Evolutionary conservation across 2,329 filamentous ascomycete species (phyloP).

Genomic region (Trichoderma aggressivum): DNA sequence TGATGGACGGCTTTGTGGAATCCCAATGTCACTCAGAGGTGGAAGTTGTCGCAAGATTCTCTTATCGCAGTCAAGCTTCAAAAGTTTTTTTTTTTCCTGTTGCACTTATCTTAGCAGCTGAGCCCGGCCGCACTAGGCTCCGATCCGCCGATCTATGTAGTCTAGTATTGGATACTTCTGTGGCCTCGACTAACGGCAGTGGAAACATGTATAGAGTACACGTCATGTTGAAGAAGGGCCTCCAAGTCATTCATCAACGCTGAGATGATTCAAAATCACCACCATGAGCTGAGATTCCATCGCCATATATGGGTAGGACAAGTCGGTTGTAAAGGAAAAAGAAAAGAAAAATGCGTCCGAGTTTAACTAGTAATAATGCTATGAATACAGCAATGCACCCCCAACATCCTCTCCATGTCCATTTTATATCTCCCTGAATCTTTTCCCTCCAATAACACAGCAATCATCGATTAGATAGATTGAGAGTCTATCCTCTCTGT

Average conservation of each 20-base stretch:
- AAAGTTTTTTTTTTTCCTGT: conserved; percentile 9
- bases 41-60: neutral
- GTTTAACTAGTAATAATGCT: conserved; percentile 11
- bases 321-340: neutral
- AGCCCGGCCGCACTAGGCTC: conserved; percentile 8
- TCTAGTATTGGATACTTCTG: neutral
- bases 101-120: neutral
- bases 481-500: neutral
- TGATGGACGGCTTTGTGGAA: neutral
- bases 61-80: conserved; percentile 8
- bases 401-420: conserved; percentile 7
- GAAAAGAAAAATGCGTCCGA: neutral
- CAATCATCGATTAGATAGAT: conserved; percentile 8
- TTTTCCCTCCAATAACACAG: neutral
- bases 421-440: conserved; percentile 7
- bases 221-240: neutral
- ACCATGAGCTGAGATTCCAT: neutral
- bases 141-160: conserved; percentile 1
- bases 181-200: rapidly evolving
- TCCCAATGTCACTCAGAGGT: neutral
- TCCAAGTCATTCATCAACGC: neutral
- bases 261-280: neutral
- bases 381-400: conserved; percentile 13
- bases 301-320: neutral
- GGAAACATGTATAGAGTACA: neutral